Evolutionary conservation across 371 early-diverging fungal genomes (phyloP).

Genomic region (Mucor mucedo): DNA sequence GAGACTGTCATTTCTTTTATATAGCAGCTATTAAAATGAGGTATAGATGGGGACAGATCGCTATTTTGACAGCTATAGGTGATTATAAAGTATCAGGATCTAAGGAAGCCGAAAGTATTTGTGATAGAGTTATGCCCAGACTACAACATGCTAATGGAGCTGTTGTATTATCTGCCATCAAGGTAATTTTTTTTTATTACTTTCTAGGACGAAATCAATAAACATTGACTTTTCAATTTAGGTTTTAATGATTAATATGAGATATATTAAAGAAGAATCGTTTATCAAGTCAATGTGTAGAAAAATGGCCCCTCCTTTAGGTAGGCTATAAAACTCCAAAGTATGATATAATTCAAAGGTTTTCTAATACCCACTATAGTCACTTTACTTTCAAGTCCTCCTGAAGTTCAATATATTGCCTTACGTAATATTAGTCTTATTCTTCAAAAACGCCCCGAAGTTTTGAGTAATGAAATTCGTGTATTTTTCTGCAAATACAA

Average conservation of each 20-base stretch:
- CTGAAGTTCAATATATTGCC: slow-evolving; percentile 97
- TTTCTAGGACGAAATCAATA: too few relatives aligned
- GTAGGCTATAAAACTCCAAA: slow-evolving; percentile 41
- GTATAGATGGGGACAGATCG: slow-evolving; percentile 93
- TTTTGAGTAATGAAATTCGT: slow-evolving; percentile 88
- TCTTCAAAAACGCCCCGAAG: slow-evolving; percentile 89
- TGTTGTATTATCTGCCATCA: slow-evolving; percentile 86
- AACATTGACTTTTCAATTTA: slow-evolving; percentile 7
- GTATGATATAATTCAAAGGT: neutral
- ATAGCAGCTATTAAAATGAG: neutral
- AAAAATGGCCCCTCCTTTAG: slow-evolving; percentile 91
- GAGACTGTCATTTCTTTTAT: neutral
- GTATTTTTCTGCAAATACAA: slow-evolving; percentile 99
- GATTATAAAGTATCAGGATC: slow-evolving; percentile 71
- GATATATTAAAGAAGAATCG: slow-evolving; percentile 68
- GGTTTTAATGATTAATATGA: slow-evolving; percentile 72
- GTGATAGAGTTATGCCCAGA: slow-evolving; percentile 88
- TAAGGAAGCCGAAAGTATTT: slow-evolving; percentile 84
- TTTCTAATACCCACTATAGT: slow-evolving; percentile 51
- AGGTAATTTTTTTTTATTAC: slow-evolving; percentile 42
- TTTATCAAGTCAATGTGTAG: slow-evolving; percentile 68
- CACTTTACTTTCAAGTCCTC: slow-evolving; percentile 83
- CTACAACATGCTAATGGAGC: slow-evolving; percentile 94
- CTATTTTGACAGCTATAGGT: slow-evolving; percentile 87
- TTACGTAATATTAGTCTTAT: slow-evolving; percentile 95